phyloP scores from a whole-genome alignment of 345 rosid genomes.

The Sisymbrium altissimum region DNA sequence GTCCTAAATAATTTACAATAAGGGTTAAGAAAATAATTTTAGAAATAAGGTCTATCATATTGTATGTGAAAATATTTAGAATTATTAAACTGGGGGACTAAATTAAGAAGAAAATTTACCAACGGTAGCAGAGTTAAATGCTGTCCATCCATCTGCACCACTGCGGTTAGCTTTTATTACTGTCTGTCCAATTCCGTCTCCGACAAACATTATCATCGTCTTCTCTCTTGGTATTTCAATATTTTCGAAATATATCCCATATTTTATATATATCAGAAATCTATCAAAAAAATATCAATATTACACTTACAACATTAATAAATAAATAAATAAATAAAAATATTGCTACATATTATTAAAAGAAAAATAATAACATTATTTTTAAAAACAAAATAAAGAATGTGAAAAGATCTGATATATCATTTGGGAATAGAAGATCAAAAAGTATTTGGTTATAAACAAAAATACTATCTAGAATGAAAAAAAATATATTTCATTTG shows the following conservation, averaged over 20 bases:
- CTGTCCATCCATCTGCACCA: constrained; percentile 64
- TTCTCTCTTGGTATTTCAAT: constrained; percentile 66
- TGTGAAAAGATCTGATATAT: not conserved
- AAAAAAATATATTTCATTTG: not conserved
- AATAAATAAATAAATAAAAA: not conserved
- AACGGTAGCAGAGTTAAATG: constrained; percentile 84
- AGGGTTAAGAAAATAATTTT: not conserved
- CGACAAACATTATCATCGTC: constrained; percentile 62
- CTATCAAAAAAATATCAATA: constrained; percentile 30
- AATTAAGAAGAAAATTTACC: constrained; percentile 46
- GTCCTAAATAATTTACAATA: too few relatives aligned
- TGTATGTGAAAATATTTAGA: not conserved
- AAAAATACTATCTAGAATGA: not conserved
- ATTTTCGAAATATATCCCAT: constrained; percentile 68
- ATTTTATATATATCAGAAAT: constrained; percentile 75
- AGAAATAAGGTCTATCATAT: not conserved
- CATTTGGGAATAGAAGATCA: not conserved
- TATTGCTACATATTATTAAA: too few relatives aligned
- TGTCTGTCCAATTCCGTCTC: constrained; percentile 87
- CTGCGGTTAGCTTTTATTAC: constrained; percentile 57
- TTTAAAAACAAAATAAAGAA: too few relatives aligned
- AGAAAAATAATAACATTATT: too few relatives aligned
- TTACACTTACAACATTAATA: not conserved
- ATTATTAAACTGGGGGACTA: not conserved
- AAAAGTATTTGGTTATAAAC: not conserved